phyloP scores from a whole-genome alignment of 208 protist genomes.

The Leishmania amazonensis region DNA sequence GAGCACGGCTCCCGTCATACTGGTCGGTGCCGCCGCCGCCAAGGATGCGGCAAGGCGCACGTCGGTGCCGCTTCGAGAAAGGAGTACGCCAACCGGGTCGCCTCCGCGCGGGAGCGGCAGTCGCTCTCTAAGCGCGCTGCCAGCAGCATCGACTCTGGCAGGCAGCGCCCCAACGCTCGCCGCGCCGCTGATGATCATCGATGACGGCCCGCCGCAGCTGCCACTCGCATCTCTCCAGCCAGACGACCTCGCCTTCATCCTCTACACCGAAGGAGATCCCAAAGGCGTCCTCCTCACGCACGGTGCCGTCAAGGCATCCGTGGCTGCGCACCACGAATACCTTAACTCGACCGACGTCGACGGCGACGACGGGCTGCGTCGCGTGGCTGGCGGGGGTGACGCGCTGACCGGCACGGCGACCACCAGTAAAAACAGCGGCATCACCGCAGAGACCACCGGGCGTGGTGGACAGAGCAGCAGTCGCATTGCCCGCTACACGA shows the following conservation, averaged over 20 bases:
- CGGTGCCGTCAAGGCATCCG: constrained; percentile 50
- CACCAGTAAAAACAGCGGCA: neutral
- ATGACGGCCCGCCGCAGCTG: constrained; percentile 1
- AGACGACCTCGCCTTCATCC: constrained; percentile 61
- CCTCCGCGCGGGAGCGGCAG: neutral
- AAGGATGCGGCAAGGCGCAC: neutral
- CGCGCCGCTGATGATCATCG: neutral
- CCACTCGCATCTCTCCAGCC: constrained; percentile 32
- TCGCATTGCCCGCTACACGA: constrained; percentile 17
- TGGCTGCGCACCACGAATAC: constrained; percentile 39
- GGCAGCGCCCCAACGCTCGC: neutral
- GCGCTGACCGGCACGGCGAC: neutral
- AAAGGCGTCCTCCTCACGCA: constrained; percentile 88
- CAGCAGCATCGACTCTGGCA: neutral
- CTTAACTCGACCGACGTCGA: constrained; percentile 29
- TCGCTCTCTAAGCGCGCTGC: no score
- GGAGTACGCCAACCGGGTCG: neutral
- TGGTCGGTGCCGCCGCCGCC: neutral
- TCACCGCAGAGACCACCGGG: neutral
- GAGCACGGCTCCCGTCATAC: neutral
- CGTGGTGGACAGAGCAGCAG: neutral
- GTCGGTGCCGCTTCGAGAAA: neutral
- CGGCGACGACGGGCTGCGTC: constrained; percentile 15
- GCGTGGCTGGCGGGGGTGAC: neutral
- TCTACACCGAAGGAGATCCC: constrained; percentile 83